Evolutionary conservation across 805 yeast genomes (phyloP), one percentile per base, ranked within the genome.

Genomic region (Wickerhamomyces sydowiorum): DNA sequence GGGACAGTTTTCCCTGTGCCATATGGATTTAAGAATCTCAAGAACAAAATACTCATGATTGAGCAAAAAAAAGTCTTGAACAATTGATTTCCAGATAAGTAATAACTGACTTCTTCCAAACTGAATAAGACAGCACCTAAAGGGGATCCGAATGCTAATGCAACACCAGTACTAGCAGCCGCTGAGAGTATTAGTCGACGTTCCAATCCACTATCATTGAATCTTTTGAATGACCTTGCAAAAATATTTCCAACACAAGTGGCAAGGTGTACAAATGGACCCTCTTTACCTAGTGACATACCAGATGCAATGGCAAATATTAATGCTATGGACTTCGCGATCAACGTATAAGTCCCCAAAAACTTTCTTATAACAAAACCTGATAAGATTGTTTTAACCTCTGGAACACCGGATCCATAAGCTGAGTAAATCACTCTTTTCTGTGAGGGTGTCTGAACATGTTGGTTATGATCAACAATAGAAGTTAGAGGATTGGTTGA

Each of bases 211-310:
- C 76, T 76, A 7, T 62, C 54, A 41, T 68, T 54, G 38, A 72
- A 74, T 49, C 65, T 67, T 1, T 68, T 62, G 49, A 75, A 75
- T 29, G 65, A 48, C 30, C 83, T 58, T 33, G 74, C 61, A n/a
- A 68, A 51, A 17, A 77, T 67, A 49, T 77, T 77, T 4, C 83
- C 83, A 19, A 75, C 77, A 47, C 78, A 73, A 2, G 81, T 65
- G 0, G 82, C 78, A 37, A 77, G 63, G 54, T 77, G 83, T 19
- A 77, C 83, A 51, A 69, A 77, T 0, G 83, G 83, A 3, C 83
- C 83, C 44, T 77, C 83, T 54, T 77, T 77, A 1, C 83, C 83
- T 9, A 77, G 57, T 12, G 74, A 59, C 62, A 77, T 62, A 2
- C 83, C 83, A 0, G 80, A 73, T 0, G 81, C 76, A 30, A 77